These are phyloP conservation scores for Fonsecaea multimorphosa DNA, from an alignment of 2,329 filamentous ascomycete species.

Conservation along the genomic window DNA sequence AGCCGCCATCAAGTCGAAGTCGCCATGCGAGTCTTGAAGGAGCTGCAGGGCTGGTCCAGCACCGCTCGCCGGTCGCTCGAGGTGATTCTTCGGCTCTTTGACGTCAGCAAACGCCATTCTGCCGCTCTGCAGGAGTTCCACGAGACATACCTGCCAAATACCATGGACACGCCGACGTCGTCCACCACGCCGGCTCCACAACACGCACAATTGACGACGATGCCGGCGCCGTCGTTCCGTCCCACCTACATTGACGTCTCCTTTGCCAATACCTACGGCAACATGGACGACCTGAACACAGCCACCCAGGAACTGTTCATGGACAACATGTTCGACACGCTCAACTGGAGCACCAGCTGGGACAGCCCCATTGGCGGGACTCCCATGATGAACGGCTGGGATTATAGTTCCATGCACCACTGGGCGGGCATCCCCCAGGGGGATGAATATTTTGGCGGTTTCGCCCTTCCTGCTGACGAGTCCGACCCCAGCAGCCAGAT, in stretches of 20 bases:
- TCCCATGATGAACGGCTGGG: slow-evolving; percentile 32
- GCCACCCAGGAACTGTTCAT: slow-evolving; percentile 34
- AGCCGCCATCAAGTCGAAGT: slow-evolving; percentile 65
- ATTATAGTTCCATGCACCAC: slow-evolving; percentile 31
- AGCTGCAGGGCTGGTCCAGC: slow-evolving; percentile 69
- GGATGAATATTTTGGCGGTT: slow-evolving; percentile 31
- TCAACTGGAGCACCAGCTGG: slow-evolving; percentile 37
- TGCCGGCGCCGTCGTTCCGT: slow-evolving; percentile 7
- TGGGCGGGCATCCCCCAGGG: slow-evolving; percentile 33
- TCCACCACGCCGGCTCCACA: slow-evolving; percentile 16
- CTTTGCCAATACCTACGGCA: slow-evolving; percentile 29
- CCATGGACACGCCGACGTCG: slow-evolving; percentile 23
- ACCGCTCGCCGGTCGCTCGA: slow-evolving; percentile 68
- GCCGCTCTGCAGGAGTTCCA: slow-evolving; percentile 26
- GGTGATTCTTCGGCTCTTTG: slow-evolving; percentile 68
- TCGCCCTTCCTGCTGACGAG: slow-evolving; percentile 24
- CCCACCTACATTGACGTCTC: slow-evolving; percentile 30
- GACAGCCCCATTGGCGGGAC: slow-evolving; percentile 34
- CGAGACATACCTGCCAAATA: slow-evolving; percentile 15
- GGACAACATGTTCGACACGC: slow-evolving; percentile 37
- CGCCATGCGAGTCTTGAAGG: slow-evolving; percentile 47
- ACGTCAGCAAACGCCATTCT: slow-evolving; percentile 54
- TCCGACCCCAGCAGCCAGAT: slow-evolving; percentile 21
- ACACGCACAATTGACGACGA: slow-evolving; percentile 9
- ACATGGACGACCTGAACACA: slow-evolving; percentile 25